Conservation (phyloP, 176 grass and related monocot species). For the Carex scoparia region DNA sequence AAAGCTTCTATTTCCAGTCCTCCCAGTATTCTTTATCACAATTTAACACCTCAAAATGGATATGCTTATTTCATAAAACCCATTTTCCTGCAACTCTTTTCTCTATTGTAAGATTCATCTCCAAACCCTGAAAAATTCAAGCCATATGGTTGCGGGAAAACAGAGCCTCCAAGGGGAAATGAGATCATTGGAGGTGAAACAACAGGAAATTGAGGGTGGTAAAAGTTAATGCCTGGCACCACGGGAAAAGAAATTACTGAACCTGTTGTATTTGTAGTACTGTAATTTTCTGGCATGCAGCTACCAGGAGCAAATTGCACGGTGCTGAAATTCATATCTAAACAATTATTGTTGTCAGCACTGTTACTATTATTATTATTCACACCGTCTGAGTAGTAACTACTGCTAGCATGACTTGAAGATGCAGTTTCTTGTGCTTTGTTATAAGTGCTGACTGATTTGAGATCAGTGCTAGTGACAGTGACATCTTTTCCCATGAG, state of each 20-base stretch:
- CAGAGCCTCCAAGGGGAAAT: conserved; percentile 17
- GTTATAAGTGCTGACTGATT: background rate
- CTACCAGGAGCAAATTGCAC: background rate
- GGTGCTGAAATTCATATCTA: conserved; percentile 7
- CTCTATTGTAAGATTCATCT: background rate
- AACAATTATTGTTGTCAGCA: background rate
- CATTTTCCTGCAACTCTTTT: background rate
- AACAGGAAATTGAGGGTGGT: conserved; percentile 21
- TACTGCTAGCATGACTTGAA: conserved; percentile 21
- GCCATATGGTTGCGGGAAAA: conserved; percentile 14
- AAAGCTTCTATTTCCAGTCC: background rate
- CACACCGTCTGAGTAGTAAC: conserved; percentile 4
- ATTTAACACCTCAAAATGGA: background rate
- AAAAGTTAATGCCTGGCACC: conserved; percentile 11
- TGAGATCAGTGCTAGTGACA: background rate
- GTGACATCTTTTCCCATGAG: conserved; percentile 20
- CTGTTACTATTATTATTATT: background rate
- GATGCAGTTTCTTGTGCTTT: conserved; percentile 14
- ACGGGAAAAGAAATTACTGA: conserved; percentile 14
- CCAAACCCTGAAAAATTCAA: background rate
- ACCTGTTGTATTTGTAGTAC: background rate
- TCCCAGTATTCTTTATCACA: background rate
- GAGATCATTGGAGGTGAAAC: conserved; percentile 23
- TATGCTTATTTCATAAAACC: background rate
- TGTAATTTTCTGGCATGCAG: conserved; percentile 1